Evolutionary conservation across 2,329 filamentous ascomycete genomes (phyloP), one percentile per base, ranked within the genome.

Genomic region (Alternaria ethzedia): DNA sequence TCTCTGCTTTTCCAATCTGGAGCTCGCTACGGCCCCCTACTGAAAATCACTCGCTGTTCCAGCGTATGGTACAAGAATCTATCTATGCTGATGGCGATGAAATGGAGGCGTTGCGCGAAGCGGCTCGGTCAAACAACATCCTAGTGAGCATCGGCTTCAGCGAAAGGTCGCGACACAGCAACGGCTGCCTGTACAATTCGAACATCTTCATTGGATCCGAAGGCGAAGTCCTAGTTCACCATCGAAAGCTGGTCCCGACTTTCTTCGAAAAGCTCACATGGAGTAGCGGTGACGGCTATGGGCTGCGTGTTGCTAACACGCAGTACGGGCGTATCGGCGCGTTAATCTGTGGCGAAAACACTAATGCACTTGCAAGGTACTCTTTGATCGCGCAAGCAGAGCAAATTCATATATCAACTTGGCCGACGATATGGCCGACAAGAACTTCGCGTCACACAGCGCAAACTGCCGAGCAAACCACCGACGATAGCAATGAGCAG

Each of bases 221-320:
- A 4, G 86, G 86, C 1, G 69, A 83, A 4, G 76, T 87, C 2
- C 61, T 85, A 2, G 80, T 84, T 0, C 85, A 87, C 59, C 85
- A 87, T 60, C 78, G 86, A 1, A 88, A 88, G 59, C 71, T 88
- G 1, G 80, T 86, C 71, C 84, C 86, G 0, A 88, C 86, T 0
- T 88, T 87, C 70, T 87, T 83, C 62, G 86, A 88, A 74, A 87
- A 87, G 65, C 66, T 88, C 21, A 85, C 82, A 0, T 88, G 86
- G 86, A 78, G 79, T 0, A 81, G 82, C 2, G 86, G 86, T 0
- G 86, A 88, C 67, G 86, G 86, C 0, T 59, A 82, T 26, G 86
- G 86, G 0, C 67, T 88, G 5, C 76, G 74, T 1, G 81, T 87
- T 0, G 81, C 82, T 0, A 78, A 86, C 0, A 85, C 83, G 0